Evolutionary conservation across 2,329 filamentous ascomycete genomes (phyloP).

Genomic region (Cercospora beticola): DNA sequence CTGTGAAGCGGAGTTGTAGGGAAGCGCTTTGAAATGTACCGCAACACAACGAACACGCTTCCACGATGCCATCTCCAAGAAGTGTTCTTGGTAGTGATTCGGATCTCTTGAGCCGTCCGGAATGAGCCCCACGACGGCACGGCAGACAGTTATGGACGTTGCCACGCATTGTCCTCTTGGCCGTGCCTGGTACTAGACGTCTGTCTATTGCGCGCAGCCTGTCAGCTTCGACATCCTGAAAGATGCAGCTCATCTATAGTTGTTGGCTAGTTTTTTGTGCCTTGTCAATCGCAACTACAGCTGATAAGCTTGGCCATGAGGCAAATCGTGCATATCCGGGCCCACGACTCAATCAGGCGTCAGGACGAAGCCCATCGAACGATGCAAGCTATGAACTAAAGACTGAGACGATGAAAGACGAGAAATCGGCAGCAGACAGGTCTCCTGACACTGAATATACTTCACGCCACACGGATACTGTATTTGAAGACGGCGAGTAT

Average conservation of each 20-base stretch:
- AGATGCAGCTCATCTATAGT: background rate
- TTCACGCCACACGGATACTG: too few relatives aligned
- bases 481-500: background rate
- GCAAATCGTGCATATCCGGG: background rate
- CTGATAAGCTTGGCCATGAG: background rate
- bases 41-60: background rate
- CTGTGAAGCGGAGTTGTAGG: background rate
- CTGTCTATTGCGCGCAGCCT: background rate
- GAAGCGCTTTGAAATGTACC: background rate
- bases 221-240: background rate
- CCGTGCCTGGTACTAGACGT: background rate
- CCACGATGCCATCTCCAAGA: background rate
- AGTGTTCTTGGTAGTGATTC: background rate
- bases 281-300: background rate
- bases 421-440: background rate
- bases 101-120: background rate
- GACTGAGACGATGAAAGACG: background rate
- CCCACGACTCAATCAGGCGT: background rate
- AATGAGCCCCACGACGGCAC: conserved; percentile 5
- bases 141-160: background rate
- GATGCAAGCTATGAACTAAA: background rate
- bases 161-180: background rate
- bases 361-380: background rate
- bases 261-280: background rate
- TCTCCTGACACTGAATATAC: background rate